Base-by-base conservation (phyloP, 2,329 filamentous ascomycete species). In the Diaporthe aspalathi region DNA sequence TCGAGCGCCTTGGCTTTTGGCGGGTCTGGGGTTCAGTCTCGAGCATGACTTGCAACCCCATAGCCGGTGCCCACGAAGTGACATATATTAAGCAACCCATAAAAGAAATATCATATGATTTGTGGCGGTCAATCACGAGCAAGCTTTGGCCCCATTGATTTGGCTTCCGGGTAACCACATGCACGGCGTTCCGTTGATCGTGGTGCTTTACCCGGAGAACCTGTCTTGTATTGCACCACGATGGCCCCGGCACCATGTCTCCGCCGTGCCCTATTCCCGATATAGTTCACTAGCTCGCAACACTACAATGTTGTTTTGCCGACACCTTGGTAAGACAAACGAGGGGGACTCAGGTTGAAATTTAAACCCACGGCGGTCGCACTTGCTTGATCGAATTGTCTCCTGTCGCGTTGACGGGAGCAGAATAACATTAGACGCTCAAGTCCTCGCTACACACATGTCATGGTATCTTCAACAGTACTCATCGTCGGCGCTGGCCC, bases 401-500 rank as follows among this genome's bases (percentile, higher is more conserved):
- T 63, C 6, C 9, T 6, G 27, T 17, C 47, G 9, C 3, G 20
- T 9, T 6, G 12, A n/a, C 5, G 20, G 32, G 0, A 22, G 20
- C 22, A 16, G n/a, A n/a, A n/a, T n/a, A n/a, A n/a, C n/a, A n/a
- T n/a, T n/a, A n/a, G n/a, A n/a, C n/a, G n/a, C n/a, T n/a, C n/a
- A n/a, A n/a, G n/a, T 35, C 20, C 1, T 63, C 20, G 4, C 16
- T 32, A 2, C 20, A 6, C 4, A 17, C 12, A 35, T 3, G 22
- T 6, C 1, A 72, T 70, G 68, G 0, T 14, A 24, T 27, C 53
- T 3, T 56, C 63, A 4, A n/a, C 49, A 6, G 38, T 73, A 32
- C 49, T 72, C n/a, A 71, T 63, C 35, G 20, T 73, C n/a, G 72
- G 72, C 27, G 72, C 72, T 17, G 72, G 72, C 8, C 72, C 72